Percentiles rank a stretch among this genome's conserved stretches.
Evolutionary conservation across 805 yeast genomes (phyloP).

Genomic region (Lachancea cidri): DNA sequence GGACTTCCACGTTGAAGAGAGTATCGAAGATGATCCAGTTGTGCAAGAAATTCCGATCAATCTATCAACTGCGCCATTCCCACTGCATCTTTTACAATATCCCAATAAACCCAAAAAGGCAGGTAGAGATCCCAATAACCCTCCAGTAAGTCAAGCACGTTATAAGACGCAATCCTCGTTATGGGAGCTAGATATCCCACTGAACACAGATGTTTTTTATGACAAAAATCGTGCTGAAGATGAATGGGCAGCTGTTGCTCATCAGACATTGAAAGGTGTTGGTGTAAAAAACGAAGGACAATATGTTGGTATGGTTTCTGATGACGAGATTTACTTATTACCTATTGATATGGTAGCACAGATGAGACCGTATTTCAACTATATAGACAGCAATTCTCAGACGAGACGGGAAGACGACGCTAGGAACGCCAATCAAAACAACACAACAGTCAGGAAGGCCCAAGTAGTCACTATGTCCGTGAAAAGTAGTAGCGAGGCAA

Average conservation of each 20-base stretch:
- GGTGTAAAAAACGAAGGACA: constrained; percentile 50
- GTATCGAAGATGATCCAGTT: constrained; percentile 50
- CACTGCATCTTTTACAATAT: constrained; percentile 50
- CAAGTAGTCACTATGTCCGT: constrained; percentile 77
- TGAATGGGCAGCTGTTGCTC: constrained; percentile 56
- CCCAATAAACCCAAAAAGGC: constrained; percentile 36
- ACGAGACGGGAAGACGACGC: constrained; percentile 40
- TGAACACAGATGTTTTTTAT: constrained; percentile 62
- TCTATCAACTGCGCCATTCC: constrained; percentile 31
- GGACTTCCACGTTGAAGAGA: constrained; percentile 9
- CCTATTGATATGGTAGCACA: constrained; percentile 70
- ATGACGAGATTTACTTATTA: constrained; percentile 53
- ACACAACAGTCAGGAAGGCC: constrained; percentile 37
- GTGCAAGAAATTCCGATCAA: constrained; percentile 56
- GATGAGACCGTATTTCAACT: constrained; percentile 73
- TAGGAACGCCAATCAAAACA: constrained; percentile 36
- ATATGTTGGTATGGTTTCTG: constrained; percentile 40
- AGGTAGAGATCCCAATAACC: constrained; percentile 26
- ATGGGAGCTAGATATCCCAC: constrained; percentile 72
- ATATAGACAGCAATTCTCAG: constrained; percentile 59
- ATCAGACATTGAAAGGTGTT: constrained; percentile 69
- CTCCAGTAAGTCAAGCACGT: constrained; percentile 41
- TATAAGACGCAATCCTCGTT: constrained; percentile 58
- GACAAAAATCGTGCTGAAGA: constrained; percentile 54
- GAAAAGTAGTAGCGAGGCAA: constrained; percentile 51